Evolutionary conservation across 2,329 filamentous ascomycete species (phyloP), one percentile per base, ranked within the genome.

Genomic region (Hirsutella minnesotensis): DNA sequence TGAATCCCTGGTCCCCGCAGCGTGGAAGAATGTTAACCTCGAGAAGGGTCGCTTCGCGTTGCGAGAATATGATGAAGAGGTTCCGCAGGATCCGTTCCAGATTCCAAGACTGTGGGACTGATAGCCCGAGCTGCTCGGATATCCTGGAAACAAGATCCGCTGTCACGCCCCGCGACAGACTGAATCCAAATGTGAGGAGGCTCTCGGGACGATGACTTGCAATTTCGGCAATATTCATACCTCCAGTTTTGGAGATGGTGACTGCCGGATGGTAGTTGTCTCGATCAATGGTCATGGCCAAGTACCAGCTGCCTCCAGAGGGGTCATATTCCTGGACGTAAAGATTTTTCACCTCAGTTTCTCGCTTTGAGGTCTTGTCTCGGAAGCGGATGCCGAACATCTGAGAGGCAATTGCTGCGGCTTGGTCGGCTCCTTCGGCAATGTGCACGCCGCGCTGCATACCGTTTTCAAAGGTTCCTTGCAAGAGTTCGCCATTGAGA

Each of bases 1-100:
- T 34, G 18, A 72, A 56, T 0, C 42, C 38, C 0, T 57, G 57
- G 1, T 61, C 52, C 0, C 40, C 9, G 0, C 53, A 59, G 9
- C 51, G 53, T 2, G 49, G 56, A 0, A 72, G 52, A 0, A 65
- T 55, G 29, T 64, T 61, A 5, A 69, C 54, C 43, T 72, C 66
- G 3, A 75, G 53, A 0, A 64, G 54, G 5, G 62, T 69, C 0
- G 69, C 72, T 40, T 76, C 70, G 21, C 64, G 65, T 10, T 64
- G 56, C 1, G 49, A 47, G 46, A 77, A 77, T 2, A 74, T 56
- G 0, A 33, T 44, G 40, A 54, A 57, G 7, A 65, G 31, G 1
- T 46, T 42, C 1, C 19, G 39, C 4, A 59, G 46, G 4, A 59
- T 47, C 1, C 33, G 15, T 1, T 44, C n/a, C 3, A 64, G 45